These are phyloP conservation scores for Boletus bicolor DNA, from an alignment of 768 basidiomycete genomes.

Conservation along the genomic window DNA sequence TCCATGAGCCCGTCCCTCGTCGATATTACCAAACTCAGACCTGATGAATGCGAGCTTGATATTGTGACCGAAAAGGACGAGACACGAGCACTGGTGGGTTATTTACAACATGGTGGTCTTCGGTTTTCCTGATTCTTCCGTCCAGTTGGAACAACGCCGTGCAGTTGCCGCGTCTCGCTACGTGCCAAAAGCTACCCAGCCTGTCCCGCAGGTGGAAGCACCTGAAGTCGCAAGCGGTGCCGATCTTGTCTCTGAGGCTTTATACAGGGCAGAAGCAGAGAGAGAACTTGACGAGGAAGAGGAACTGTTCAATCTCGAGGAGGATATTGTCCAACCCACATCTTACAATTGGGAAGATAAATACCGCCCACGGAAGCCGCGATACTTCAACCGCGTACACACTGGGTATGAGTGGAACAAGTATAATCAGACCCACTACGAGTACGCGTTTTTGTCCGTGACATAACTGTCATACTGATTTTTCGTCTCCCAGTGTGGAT, in stretches of 20 bases:
- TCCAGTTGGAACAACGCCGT: constrained; percentile 70
- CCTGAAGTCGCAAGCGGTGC: constrained; percentile 59
- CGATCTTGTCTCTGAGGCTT: constrained; percentile 83
- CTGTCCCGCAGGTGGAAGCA: constrained; percentile 51
- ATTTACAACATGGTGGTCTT: constrained; percentile 1
- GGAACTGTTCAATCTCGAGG: constrained; percentile 92
- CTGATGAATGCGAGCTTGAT: constrained; percentile 80
- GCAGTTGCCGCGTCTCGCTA: constrained; percentile 82
- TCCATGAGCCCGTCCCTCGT: constrained; percentile 83
- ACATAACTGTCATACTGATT: constrained; percentile 2
- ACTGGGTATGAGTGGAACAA: constrained; percentile 99
- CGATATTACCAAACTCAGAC: constrained; percentile 63
- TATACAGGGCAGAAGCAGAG: constrained; percentile 89
- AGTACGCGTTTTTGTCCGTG: constrained; percentile 46
- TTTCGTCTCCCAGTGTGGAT: constrained; percentile 63
- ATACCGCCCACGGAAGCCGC: constrained; percentile 92
- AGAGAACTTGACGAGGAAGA: constrained; percentile 95
- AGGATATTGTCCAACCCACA: constrained; percentile 76
- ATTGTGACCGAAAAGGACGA: constrained; percentile 72
- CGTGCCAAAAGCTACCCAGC: constrained; percentile 71
- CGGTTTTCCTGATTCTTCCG: constrained; percentile 2
- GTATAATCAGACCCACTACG: constrained; percentile 99
- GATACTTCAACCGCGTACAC: constrained; percentile 98
- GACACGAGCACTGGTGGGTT: constrained; percentile 56
- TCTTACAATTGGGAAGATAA: constrained; percentile 99